phyloP scores from a whole-genome alignment of 2,329 filamentous ascomycete genomes.

The Ustulina deusta region DNA sequence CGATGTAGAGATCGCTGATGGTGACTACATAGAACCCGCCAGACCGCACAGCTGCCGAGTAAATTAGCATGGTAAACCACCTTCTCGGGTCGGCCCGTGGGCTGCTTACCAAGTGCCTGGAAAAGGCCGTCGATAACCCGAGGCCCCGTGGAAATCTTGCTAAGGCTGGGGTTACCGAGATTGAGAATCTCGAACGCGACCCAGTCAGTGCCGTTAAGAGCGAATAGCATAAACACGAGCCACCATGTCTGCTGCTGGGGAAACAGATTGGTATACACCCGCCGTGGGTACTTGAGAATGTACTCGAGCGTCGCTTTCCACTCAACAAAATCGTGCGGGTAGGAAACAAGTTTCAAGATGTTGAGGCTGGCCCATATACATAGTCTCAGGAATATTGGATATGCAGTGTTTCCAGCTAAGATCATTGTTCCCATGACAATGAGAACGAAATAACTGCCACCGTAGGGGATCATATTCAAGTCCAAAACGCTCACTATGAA shows the following conservation, averaged over 20 bases:
- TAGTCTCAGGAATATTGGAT: slow-evolving; percentile 72
- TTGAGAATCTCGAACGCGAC: slow-evolving; percentile 74
- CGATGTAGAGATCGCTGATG: slow-evolving; percentile 65
- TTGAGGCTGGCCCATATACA: slow-evolving; percentile 66
- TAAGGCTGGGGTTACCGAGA: slow-evolving; percentile 68
- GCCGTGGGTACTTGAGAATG: slow-evolving; percentile 66
- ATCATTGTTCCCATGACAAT: slow-evolving; percentile 68
- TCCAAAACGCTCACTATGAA: slow-evolving; percentile 69
- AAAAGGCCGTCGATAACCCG: slow-evolving; percentile 74
- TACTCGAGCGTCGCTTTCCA: slow-evolving; percentile 65
- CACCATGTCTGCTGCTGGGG: slow-evolving; percentile 74
- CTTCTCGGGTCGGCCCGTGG: neutral
- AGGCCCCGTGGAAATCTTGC: slow-evolving; percentile 62
- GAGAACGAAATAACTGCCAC: slow-evolving; percentile 63
- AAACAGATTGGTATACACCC: slow-evolving; percentile 74
- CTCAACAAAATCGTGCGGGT: slow-evolving; percentile 52
- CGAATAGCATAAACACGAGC: slow-evolving; percentile 69
- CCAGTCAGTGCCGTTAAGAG: slow-evolving; percentile 74
- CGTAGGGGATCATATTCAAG: slow-evolving; percentile 73
- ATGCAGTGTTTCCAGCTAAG: slow-evolving; percentile 74
- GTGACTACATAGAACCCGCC: slow-evolving; percentile 75
- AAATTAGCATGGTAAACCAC: slow-evolving; percentile 26
- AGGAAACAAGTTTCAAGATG: slow-evolving; percentile 55
- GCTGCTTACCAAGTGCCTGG: slow-evolving; percentile 64
- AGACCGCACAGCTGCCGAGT: slow-evolving; percentile 66